Conservation (phyloP, 2,329 filamentous ascomycete genomes). For the Alternaria rosae region DNA sequence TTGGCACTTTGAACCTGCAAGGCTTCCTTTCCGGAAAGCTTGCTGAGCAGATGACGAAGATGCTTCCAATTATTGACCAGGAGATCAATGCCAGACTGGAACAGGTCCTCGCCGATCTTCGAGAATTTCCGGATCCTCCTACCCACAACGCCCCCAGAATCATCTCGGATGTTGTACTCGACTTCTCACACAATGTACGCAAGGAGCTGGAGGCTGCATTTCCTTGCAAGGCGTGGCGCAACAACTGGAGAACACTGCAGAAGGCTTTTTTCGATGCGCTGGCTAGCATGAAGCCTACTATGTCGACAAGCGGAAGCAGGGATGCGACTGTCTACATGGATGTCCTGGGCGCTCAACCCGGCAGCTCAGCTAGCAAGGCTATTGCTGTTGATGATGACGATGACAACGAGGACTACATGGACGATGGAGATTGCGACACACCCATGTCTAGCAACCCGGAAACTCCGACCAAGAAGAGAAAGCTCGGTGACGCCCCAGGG, state of each 20-base stretch:
- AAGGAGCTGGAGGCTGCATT: constrained; percentile 62
- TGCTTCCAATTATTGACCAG: constrained; percentile 53
- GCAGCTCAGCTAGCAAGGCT: constrained; percentile 17
- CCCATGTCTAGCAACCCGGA: not conserved
- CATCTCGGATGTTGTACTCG: constrained; percentile 66
- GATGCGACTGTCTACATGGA: constrained; percentile 23
- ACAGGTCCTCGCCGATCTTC: constrained; percentile 54
- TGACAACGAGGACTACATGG: not conserved
- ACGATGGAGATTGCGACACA: not conserved
- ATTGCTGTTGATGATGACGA: constrained; percentile 30
- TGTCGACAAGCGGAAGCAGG: constrained; percentile 14
- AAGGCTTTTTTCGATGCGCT: constrained; percentile 60
- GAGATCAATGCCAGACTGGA: constrained; percentile 58
- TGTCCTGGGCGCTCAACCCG: constrained; percentile 5
- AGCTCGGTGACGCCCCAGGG: constrained; percentile 19
- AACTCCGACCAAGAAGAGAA: constrained; percentile 45
- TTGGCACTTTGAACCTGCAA: constrained; percentile 63
- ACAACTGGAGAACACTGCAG: constrained; percentile 55
- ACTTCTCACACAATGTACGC: constrained; percentile 64
- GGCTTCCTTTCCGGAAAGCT: constrained; percentile 57
- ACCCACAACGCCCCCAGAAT: constrained; percentile 69
- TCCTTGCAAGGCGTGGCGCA: constrained; percentile 51
- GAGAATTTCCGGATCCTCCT: constrained; percentile 70
- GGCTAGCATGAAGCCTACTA: constrained; percentile 34
- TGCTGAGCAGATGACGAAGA: constrained; percentile 52